A percentile compares a stretch with the other conserved stretches of the same genome.
Evolutionary conservation across 2,329 filamentous ascomycete species (phyloP).

Genomic region (Corniculantispora saksenae): DNA sequence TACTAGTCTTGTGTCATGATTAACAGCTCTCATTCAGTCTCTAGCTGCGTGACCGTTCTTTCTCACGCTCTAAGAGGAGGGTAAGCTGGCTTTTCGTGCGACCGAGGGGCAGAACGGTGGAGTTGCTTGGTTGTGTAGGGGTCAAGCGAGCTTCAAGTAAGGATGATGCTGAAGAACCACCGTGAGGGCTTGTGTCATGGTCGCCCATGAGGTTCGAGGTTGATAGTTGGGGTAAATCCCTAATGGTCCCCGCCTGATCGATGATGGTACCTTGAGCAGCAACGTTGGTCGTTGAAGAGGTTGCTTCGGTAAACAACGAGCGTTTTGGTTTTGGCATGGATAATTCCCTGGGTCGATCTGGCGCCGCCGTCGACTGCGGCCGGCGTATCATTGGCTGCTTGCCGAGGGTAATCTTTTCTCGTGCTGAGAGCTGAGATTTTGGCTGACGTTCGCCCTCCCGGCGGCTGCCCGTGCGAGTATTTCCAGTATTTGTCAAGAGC

Average conservation of each 20-base stretch:
- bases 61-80: slow-evolving; percentile 57
- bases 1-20: background rate
- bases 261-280: slow-evolving; percentile 47
- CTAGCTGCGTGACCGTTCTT: slow-evolving; percentile 34
- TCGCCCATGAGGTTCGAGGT: background rate
- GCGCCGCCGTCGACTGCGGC: slow-evolving; percentile 25
- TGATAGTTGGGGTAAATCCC: background rate
- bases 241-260: slow-evolving; percentile 36
- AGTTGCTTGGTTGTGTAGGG: slow-evolving; percentile 51
- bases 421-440: background rate
- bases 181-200: slow-evolving; percentile 15
- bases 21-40: background rate
- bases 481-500: background rate
- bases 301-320: slow-evolving; percentile 37
- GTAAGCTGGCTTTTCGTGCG: slow-evolving; percentile 62
- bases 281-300: slow-evolving; percentile 43
- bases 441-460: background rate
- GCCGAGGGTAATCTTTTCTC: background rate
- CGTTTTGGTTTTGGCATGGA: slow-evolving; percentile 23
- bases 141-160: slow-evolving; percentile 43
- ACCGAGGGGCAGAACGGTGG: slow-evolving; percentile 50
- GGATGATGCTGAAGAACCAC: slow-evolving; percentile 24
- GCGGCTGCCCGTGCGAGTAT: background rate
- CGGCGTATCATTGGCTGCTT: slow-evolving; percentile 28
- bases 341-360: slow-evolving; percentile 23